These are phyloP conservation scores for Daldinia sp. DNA, from an alignment of 2,329 filamentous ascomycete species.

Conservation along the genomic window DNA sequence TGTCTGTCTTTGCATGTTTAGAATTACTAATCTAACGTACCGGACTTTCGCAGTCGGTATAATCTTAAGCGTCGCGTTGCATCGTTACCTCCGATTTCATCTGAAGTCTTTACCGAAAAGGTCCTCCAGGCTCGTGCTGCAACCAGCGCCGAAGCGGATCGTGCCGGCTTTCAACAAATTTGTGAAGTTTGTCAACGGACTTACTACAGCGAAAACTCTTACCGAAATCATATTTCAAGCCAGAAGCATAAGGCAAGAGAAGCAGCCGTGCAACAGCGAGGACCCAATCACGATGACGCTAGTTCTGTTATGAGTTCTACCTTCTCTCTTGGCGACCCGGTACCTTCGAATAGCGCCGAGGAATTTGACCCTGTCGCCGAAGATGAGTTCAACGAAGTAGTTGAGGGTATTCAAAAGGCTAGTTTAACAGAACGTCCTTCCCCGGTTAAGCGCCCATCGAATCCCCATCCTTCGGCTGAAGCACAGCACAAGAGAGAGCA, in stretches of 20 bases:
- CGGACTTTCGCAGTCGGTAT: conserved; percentile 71
- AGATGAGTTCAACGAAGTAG: conserved; percentile 78
- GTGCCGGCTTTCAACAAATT: conserved; percentile 84
- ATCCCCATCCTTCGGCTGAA: conserved; percentile 56
- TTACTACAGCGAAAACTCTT: conserved; percentile 97
- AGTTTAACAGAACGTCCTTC: conserved; percentile 52
- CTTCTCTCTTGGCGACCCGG: conserved; percentile 86
- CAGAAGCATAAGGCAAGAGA: conserved; percentile 84
- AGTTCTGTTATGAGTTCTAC: conserved; percentile 89
- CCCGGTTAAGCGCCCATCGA: conserved; percentile 63
- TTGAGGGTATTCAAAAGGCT: conserved; percentile 78
- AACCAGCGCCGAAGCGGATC: conserved; percentile 83
- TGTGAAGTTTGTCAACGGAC: conserved; percentile 88
- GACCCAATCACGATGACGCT: conserved; percentile 64
- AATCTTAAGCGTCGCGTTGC: conserved; percentile 96
- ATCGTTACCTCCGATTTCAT: conserved; percentile 86
- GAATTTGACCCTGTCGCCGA: conserved; percentile 73
- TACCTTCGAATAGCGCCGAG: conserved; percentile 54
- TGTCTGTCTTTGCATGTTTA: not conserved
- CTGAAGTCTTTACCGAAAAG: conserved; percentile 94
- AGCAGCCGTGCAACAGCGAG: conserved; percentile 54
- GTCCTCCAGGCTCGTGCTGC: conserved; percentile 89
- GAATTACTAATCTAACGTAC: conserved; percentile 19
- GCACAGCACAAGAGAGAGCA: conserved; percentile 58
- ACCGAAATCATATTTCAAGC: conserved; percentile 88